A percentile compares a stretch with the other conserved stretches of the same genome.
phyloP scores from a whole-genome alignment of 2,329 filamentous ascomycete species.

The Aspergillus phoenicis region DNA sequence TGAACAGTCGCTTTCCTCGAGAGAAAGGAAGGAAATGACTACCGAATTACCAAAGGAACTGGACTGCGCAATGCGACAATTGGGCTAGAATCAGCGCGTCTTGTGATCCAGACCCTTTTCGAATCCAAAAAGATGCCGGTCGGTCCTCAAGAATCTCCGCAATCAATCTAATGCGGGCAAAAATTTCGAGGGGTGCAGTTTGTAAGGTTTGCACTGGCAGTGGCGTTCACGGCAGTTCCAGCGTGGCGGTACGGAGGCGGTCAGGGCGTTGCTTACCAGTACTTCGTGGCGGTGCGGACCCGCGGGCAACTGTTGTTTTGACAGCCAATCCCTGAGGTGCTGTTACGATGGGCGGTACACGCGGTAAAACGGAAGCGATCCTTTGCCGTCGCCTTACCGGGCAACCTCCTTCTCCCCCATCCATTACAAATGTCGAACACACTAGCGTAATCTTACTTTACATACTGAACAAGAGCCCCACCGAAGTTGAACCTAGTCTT shows the following conservation, averaged over 20 bases:
- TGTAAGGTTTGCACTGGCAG: constrained; percentile 26
- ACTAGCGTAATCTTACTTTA: constrained; percentile 11
- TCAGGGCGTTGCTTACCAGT: not conserved
- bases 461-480: constrained; percentile 3
- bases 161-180: constrained; percentile 10
- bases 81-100: not conserved
- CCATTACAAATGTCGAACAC: not conserved
- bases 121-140: not conserved
- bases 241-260: constrained; percentile 1
- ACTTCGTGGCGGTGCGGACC: not conserved
- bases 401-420: not conserved
- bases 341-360: constrained; percentile 13
- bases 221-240: not conserved
- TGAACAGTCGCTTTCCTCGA: not conserved
- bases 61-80: not conserved
- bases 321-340: constrained; percentile 1
- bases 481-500: constrained; percentile 14
- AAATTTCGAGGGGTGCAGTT: constrained; percentile 23
- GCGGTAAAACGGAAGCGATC: constrained; percentile 6
- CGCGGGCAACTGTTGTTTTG: not conserved
- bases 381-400: not conserved
- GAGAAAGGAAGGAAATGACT: not conserved
- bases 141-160: not conserved
- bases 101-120: not conserved
- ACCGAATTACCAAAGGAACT: not conserved